Base-by-base conservation (phyloP, 2,329 filamentous ascomycete genomes). In the Didymella glomerata region DNA sequence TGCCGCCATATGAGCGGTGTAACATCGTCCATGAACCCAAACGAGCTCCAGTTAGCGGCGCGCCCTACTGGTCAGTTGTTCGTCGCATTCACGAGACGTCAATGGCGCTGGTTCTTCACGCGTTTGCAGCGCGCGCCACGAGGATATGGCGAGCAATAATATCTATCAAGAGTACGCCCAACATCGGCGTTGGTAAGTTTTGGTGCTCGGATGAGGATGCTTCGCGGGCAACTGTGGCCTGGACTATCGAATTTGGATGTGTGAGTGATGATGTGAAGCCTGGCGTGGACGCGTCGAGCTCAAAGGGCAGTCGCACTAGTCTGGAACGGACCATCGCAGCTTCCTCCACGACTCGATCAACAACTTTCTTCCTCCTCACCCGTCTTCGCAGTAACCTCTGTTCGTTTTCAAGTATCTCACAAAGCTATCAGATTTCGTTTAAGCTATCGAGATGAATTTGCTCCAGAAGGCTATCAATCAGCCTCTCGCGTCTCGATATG, bases 201-300 rank as follows among this genome's bases (percentile, higher is more conserved):
- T 22, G 8, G 27, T 2, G 4, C 9, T 25, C 40, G n/a, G 3
- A 32, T 32, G 11, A 32, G n/a, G 16, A 11, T 10, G 14, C 14
- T 53, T 16, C 6, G 40, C 20, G 22, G 40, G n/a, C 22, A 44
- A 5, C 41, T 16, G 25, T n/a, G 11, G 28, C 1, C 18, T 22
- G 34, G 2, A 16, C 22, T 16, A 14, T 34, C 0, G 18, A 16
- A 48, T 25, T n/a, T 2, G 9, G 6, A 22, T 30, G 24, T 47
- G 30, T 27, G 32, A 47, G 41, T 50, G 47, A 18, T 51, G 48
- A 27, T 48, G 42, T 46, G 47, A 51, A n/a, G 30, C 3, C 44
- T 54, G 45, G 48, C 27, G 30, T 54, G 14, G 45, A 59, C 38
- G 44, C 38, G 45, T 48, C 36, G 18, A 28, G 32, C 40, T 38